These are phyloP conservation scores for Jackrogersella minutella DNA, from an alignment of 495 filamentous ascomycete species.

Conservation along the genomic window DNA sequence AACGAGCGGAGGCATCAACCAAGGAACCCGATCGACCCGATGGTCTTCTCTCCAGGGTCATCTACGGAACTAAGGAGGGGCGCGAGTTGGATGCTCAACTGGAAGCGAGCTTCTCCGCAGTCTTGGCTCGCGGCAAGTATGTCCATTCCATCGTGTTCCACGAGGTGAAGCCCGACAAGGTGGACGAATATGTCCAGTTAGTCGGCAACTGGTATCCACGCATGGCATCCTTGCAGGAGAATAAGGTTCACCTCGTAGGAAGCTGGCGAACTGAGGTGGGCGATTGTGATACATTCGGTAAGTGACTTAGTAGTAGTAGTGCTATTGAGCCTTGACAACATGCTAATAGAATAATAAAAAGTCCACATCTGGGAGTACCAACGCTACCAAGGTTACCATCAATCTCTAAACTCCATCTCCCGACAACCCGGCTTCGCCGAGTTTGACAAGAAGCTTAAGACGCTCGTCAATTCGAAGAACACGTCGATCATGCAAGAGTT, in stretches of 20 bases:
- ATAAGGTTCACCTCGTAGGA: constrained; percentile 94
- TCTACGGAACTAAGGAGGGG: constrained; percentile 96
- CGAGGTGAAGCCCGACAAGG: constrained; percentile 92
- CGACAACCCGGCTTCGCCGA: constrained; percentile 79
- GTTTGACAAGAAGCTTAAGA: constrained; percentile 83
- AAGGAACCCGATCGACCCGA: constrained; percentile 56
- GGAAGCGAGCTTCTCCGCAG: constrained; percentile 91
- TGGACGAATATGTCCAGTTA: constrained; percentile 91
- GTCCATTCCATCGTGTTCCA: constrained; percentile 98
- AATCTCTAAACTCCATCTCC: constrained; percentile 84
- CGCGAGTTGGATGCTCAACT: constrained; percentile 92
- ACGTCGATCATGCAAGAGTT: constrained; percentile 98
- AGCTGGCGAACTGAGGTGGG: constrained; percentile 99
- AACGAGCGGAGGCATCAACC: constrained; percentile 53
- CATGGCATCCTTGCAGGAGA: constrained; percentile 80
- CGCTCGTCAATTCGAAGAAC: constrained; percentile 80
- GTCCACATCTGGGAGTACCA: constrained; percentile 99
- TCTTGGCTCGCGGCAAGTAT: constrained; percentile 95
- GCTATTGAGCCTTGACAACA: background rate
- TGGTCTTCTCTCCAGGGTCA: constrained; percentile 70
- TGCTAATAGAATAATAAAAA: constrained; percentile 44
- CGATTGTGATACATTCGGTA: constrained; percentile 97
- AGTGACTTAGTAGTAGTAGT: constrained; percentile 27
- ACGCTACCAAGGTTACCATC: constrained; percentile 94
- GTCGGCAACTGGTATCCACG: constrained; percentile 93